Percentiles rank a stretch among this genome's conserved stretches.
These are phyloP conservation scores for Speleostelium caveatum DNA, from an alignment of 78 protist genomes.

Conservation along the genomic window DNA sequence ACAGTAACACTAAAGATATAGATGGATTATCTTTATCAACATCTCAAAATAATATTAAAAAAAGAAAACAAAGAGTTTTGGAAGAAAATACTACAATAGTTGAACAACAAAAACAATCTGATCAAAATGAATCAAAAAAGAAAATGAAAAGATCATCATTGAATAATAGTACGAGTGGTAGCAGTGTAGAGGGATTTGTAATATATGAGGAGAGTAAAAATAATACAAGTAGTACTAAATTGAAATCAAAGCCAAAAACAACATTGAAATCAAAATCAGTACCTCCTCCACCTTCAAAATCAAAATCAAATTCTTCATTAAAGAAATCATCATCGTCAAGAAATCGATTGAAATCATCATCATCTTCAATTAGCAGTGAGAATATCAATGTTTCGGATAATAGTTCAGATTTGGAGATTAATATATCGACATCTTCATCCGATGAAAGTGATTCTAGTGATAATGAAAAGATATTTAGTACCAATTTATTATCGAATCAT, in stretches of 20 bases:
- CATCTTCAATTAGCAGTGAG: not conserved
- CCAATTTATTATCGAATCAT: not conserved
- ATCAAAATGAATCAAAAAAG: too few relatives aligned
- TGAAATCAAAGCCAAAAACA: not conserved
- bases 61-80: too few relatives aligned
- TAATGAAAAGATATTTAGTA: conserved; percentile 1
- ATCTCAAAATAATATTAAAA: too few relatives aligned
- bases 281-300: not conserved
- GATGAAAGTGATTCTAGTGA: not conserved
- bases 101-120: too few relatives aligned
- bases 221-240: not conserved
- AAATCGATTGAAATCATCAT: not conserved
- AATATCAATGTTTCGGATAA: not conserved
- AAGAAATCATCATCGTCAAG: not conserved
- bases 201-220: not conserved
- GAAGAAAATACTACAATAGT: too few relatives aligned
- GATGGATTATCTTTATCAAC: too few relatives aligned
- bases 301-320: not conserved
- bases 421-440: conserved; percentile 26
- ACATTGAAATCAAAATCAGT: not conserved
- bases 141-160: conserved; percentile 7
- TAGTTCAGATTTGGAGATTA: conserved; percentile 62
- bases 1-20: too few relatives aligned
- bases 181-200: conserved; percentile 7
- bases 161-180: not conserved